Conservation (phyloP, 768 basidiomycete species). For the Pisolithus sp. region DNA sequence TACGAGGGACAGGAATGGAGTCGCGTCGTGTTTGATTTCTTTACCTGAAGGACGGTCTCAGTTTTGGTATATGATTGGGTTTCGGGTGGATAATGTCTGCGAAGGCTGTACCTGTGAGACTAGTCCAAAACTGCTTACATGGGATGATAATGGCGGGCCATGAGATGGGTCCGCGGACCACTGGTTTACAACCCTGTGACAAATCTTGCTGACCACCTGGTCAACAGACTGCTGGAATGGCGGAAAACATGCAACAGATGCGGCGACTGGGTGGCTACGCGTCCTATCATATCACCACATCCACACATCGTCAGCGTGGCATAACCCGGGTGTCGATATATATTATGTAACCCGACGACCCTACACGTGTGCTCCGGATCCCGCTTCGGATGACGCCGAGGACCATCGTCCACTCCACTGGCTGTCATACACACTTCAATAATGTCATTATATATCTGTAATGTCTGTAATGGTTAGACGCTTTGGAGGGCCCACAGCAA, state of each 20-base stretch:
- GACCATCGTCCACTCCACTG: neutral
- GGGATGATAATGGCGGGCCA: neutral
- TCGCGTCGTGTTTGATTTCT: constrained; percentile 57
- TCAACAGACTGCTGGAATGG: too few species aligned
- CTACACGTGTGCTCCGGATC: too few species aligned
- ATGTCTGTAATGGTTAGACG: neutral
- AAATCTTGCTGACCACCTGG: too few species aligned
- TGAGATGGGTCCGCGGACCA: neutral
- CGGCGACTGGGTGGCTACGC: too few species aligned
- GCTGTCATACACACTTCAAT: too few species aligned
- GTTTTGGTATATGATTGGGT: neutral
- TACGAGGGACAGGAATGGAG: constrained; percentile 79
- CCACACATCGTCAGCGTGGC: neutral
- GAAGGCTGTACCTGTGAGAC: neutral
- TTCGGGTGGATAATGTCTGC: neutral
- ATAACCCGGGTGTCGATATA: neutral
- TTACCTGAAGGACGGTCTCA: constrained; percentile 22
- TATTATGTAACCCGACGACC: neutral
- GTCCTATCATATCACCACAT: too few species aligned
- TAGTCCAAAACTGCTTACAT: neutral
- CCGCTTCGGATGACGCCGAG: neutral
- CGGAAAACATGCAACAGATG: too few species aligned
- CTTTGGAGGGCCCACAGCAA: neutral
- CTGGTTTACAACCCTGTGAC: too few species aligned
- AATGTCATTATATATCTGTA: too few species aligned